Conservation (phyloP, 2,329 filamentous ascomycete genomes). For the Sclerotinia spermophila region DNA sequence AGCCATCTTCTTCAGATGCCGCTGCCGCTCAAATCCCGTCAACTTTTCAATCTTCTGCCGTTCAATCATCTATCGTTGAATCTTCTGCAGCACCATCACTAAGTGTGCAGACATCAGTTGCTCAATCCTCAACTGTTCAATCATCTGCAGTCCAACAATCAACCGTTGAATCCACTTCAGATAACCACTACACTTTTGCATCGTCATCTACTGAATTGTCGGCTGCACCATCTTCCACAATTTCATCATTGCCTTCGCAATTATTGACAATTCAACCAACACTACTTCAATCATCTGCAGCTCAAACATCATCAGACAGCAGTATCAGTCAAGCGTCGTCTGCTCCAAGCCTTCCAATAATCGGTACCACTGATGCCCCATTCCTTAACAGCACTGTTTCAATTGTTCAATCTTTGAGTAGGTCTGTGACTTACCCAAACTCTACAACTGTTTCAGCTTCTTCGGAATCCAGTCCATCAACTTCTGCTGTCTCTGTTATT, state of each 20-base stretch:
- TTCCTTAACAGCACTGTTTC: not conserved
- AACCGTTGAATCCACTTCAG: not conserved
- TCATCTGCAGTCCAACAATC: not conserved
- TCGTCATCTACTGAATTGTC: not conserved
- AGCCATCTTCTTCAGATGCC: not conserved
- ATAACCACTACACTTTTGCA: not conserved
- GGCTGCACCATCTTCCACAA: not conserved
- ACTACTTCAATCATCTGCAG: not conserved
- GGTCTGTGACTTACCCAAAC: not conserved
- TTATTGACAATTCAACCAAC: not conserved
- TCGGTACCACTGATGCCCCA: not conserved
- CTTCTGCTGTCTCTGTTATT: not conserved
- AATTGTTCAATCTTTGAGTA: not conserved
- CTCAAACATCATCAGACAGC: not conserved
- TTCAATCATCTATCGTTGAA: not conserved
- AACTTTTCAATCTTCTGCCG: not conserved
- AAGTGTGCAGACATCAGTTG: not conserved
- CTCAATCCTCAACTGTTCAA: not conserved
- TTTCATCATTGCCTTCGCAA: not conserved
- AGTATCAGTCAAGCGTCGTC: not conserved
- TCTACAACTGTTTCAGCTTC: no score
- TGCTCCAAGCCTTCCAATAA: not conserved
- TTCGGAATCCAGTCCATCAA: not conserved
- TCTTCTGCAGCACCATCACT: not conserved
- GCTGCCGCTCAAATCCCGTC: not conserved